phyloP scores from a whole-genome alignment of 2,329 filamentous ascomycete genomes.

The Talaromyces sp. region DNA sequence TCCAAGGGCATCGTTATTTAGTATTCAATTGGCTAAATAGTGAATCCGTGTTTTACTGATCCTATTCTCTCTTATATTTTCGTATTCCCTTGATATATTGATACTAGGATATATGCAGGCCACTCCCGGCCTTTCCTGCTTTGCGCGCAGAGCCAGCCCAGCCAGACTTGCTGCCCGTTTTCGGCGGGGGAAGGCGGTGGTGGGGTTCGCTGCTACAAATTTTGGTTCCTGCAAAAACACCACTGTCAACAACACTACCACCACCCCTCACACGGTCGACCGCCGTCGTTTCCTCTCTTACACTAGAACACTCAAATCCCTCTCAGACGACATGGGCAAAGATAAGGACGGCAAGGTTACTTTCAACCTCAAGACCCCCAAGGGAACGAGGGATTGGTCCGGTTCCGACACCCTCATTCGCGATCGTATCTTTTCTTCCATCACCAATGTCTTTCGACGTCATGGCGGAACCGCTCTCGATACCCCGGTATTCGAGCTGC shows the following conservation, averaged over 20 bases:
- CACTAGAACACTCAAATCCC: slow-evolving; percentile 7
- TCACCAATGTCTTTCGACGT: slow-evolving; percentile 76
- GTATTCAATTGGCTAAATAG: not conserved
- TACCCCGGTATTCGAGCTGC: slow-evolving; percentile 80
- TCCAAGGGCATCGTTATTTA: not conserved
- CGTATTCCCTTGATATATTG: not conserved
- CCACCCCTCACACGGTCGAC: slow-evolving; percentile 14
- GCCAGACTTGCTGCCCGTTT: slow-evolving; percentile 20
- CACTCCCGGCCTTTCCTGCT: slow-evolving; percentile 24
- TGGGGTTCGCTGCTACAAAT: slow-evolving; percentile 16
- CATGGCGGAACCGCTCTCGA: slow-evolving; percentile 77
- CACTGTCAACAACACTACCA: slow-evolving; percentile 6
- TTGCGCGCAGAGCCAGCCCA: slow-evolving; percentile 31
- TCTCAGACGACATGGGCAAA: slow-evolving; percentile 16
- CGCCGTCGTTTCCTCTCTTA: slow-evolving; percentile 19
- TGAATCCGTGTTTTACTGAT: not conserved
- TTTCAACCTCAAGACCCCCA: slow-evolving; percentile 79
- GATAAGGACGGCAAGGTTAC: slow-evolving; percentile 30
- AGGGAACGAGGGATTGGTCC: slow-evolving; percentile 86
- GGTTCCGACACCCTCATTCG: slow-evolving; percentile 75
- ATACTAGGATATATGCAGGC: slow-evolving; percentile 30
- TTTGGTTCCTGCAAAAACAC: slow-evolving; percentile 13
- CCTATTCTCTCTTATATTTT: not conserved
- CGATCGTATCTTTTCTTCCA: slow-evolving; percentile 73
- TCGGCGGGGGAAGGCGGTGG: slow-evolving; percentile 20